Evolutionary conservation across 2,329 filamentous ascomycete species (phyloP), one percentile per base, ranked within the genome.

Genomic region (Phialophora macrospora): DNA sequence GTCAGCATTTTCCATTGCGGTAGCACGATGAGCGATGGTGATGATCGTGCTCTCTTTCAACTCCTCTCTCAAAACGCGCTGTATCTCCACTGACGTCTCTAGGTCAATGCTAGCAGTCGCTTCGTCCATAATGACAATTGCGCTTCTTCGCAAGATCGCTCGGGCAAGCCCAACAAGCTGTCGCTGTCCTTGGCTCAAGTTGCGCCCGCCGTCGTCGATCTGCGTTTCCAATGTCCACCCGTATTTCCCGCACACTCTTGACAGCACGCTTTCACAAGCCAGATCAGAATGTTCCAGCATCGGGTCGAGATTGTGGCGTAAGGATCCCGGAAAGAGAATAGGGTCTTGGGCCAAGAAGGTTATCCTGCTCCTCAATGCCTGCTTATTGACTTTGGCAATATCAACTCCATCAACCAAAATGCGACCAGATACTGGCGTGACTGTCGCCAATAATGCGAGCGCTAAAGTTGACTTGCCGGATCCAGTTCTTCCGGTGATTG

Each of bases 401-500:
- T 90, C 85, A 17, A 89, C 80, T 24, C 80, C 81, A 70, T 89
- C 88, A 59, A 90, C 82, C 3, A 83, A 70, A 51, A 90, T 88
- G 2, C 77, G 77, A 4, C 88, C 88, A 2, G 75, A 78, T 46
- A 82, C 80, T 0, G 86, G 84, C 0, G 80, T 73, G 14, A 87
- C 74, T 11, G 83, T 86, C 3, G 83, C 85, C 0, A 90, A 82
- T 1, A 90, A 78, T 0, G 85, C 81, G 1, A 89, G 77, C 0
- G 87, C 87, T 1, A 94, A 84, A 0, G 92, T 96, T 58, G 89
- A 92, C 77, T 96, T 96, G 3, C 92, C 92, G 4, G 90, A 92
- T 0, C 90, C 79, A 0, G 92, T 96, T 9, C 92, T 87, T 1
- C 92, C 92, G 11, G 93, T 90, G 22, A 96, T 83, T 0, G 91